Conservation (phyloP, 1,284 basidiomycete genomes). For the Bjerkandera adusta region DNA sequence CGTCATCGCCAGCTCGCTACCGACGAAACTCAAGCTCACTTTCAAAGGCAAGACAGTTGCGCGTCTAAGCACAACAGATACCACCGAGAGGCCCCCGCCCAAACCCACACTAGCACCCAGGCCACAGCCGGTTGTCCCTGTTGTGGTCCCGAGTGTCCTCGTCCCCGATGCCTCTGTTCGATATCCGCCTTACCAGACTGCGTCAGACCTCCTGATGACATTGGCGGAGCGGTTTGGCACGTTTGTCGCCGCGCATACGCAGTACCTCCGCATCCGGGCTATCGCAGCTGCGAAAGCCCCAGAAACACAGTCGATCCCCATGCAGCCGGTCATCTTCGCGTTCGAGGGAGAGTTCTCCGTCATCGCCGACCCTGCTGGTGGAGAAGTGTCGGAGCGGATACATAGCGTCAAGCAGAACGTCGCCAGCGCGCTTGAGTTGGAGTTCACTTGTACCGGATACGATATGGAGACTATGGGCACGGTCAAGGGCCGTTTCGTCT, state of each 20-base stretch:
- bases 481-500: too few species aligned
- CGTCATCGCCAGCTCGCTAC: neutral
- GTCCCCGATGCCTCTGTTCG: neutral
- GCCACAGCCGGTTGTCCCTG: too few species aligned
- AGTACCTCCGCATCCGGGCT: conserved; percentile 35
- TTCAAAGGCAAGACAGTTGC: conserved; percentile 13
- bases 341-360: conserved; percentile 58
- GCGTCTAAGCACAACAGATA: conserved; percentile 5
- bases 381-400: conserved; percentile 34
- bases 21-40: conserved; percentile 12
- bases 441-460: conserved; percentile 39
- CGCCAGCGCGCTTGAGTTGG: conserved; percentile 31
- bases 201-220: conserved; percentile 34
- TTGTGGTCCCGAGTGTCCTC: too few species aligned
- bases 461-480: neutral
- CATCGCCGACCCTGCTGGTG: conserved; percentile 39
- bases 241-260: conserved; percentile 41
- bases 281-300: neutral
- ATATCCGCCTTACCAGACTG: conserved; percentile 38
- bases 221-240: conserved; percentile 35
- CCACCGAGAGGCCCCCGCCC: neutral
- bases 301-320: too few species aligned
- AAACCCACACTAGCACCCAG: too few species aligned
- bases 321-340: conserved; percentile 33
- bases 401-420: conserved; percentile 36